Evolutionary conservation across 2,329 filamentous ascomycete species (phyloP).

Genomic region (Fusarium sp.): DNA sequence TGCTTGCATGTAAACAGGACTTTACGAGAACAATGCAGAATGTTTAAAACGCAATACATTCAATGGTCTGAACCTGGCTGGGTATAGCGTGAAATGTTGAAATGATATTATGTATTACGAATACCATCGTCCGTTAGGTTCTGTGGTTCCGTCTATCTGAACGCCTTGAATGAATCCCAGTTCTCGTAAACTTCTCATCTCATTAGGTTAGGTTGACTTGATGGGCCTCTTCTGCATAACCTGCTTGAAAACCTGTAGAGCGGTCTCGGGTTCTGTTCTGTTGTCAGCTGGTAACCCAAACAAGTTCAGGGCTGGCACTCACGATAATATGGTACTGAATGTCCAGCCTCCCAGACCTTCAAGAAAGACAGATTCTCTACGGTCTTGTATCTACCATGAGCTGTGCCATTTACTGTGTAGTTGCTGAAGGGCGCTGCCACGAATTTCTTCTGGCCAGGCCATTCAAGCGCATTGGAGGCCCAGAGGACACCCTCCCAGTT

Average conservation of each 20-base stretch:
- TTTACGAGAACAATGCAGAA: conserved; percentile 7
- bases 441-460: conserved; percentile 58
- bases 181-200: neutral
- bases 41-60: neutral
- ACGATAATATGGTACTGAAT: conserved; percentile 65
- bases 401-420: conserved; percentile 64
- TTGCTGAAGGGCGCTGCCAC: conserved; percentile 44
- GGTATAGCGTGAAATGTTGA: neutral
- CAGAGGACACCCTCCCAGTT: conserved; percentile 68
- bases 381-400: conserved; percentile 64
- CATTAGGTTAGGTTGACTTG: conserved; percentile 39
- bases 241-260: conserved; percentile 48
- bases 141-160: conserved; percentile 1
- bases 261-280: conserved; percentile 45
- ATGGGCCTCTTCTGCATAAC: conserved; percentile 45
- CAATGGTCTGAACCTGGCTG: neutral
- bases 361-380: conserved; percentile 69
- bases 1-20: conserved; percentile 7
- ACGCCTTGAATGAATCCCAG: conserved; percentile 6
- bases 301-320: conserved; percentile 1
- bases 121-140: neutral
- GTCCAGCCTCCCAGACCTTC: conserved; percentile 70
- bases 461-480: conserved; percentile 62
- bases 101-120: conserved; percentile 10
- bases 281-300: conserved; percentile 9